Base-by-base conservation (phyloP, 2,329 filamentous ascomycete species). In the Juglanconis sp. region DNA sequence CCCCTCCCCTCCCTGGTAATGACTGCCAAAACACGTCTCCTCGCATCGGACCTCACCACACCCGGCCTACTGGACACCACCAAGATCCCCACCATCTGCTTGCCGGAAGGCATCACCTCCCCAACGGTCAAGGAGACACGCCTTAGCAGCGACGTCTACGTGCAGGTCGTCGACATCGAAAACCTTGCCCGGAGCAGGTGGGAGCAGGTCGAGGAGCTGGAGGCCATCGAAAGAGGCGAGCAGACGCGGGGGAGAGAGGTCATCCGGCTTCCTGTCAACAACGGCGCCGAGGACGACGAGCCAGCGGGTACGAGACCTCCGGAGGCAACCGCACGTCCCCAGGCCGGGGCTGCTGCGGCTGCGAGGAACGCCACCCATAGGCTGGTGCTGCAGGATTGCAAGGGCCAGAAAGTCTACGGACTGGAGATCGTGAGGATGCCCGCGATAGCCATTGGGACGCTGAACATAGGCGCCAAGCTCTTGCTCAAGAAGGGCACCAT, bases 101-200 rank as follows among this genome's bases (percentile, higher is more conserved):
- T 92, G 4, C 90, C 92, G 0, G 59, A 73, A 0, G 80, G 83
- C 64, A 74, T 87, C n/a, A 74, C 78, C 52, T 77, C 84, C 65
- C 77, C 82, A 0, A 74, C 77, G 3, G 72, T 81, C 9, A 79
- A 82, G 64, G 85, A 91, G 61, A 73, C 77, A 4, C 76, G 74
- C 0, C 76, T 98, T 0, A 63, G 76, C 0, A 80, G 80, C 1
- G 84, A 91, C 36, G 67, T 84, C 32, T 79, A 88, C 3, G 88
- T 95, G 1, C 95, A 98, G 73, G 84, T 98, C 1, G 77, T 96
- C 1, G 92, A 96, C 67, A 80, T 98, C 7, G 89, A 96, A 70
- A 93, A 98, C 70, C 82, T 98, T 24, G 83, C 87, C 2, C 81
- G 84, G 56, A 92, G 89, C 67, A 83, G 89, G 55, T 96, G 93